Evolutionary conservation across 1,139 yeast species (phyloP).

Genomic region (Hemisphaericaspora lyxosophila): DNA sequence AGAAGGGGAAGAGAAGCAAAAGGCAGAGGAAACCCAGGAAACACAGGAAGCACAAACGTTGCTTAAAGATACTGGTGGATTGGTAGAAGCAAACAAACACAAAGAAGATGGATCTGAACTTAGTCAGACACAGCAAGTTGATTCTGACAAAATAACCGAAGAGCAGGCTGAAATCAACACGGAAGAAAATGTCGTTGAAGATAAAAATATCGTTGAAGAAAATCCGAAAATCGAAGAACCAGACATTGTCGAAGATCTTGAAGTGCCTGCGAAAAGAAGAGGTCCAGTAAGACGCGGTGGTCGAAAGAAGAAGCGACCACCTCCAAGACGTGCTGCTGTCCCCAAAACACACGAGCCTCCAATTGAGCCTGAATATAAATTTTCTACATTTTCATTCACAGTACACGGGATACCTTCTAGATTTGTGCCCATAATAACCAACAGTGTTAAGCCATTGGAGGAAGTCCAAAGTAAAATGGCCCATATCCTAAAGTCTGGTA

Average conservation of each 20-base stretch:
- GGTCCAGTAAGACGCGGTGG: conserved; percentile 23
- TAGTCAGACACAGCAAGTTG: conserved; percentile 13
- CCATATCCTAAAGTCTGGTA: conserved; percentile 58
- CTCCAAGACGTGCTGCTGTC: conserved; percentile 21
- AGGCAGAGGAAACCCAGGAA: conserved; percentile 25
- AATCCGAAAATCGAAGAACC: conserved; percentile 9
- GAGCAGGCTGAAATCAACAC: background rate
- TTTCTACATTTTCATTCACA: conserved; percentile 63
- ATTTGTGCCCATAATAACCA: conserved; percentile 65
- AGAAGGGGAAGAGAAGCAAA: conserved; percentile 51
- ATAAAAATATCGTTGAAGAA: conserved; percentile 5
- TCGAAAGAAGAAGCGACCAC: conserved; percentile 21
- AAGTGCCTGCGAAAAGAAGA: conserved; percentile 19
- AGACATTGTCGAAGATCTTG: conserved; percentile 12
- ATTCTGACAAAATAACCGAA: conserved; percentile 1
- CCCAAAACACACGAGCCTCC: conserved; percentile 31
- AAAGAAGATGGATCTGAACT: background rate
- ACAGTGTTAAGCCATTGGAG: conserved; percentile 62
- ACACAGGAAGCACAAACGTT: conserved; percentile 12
- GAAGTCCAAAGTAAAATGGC: conserved; percentile 64
- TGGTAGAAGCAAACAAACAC: background rate
- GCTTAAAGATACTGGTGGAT: no score
- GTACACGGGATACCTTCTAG: conserved; percentile 64
- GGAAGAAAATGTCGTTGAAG: conserved; percentile 1
- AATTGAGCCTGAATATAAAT: conserved; percentile 44